Percentiles rank a stretch among this genome's conserved stretches.
Evolutionary conservation across 2,329 filamentous ascomycete species (phyloP).

Genomic region (Colletotrichum sp.): DNA sequence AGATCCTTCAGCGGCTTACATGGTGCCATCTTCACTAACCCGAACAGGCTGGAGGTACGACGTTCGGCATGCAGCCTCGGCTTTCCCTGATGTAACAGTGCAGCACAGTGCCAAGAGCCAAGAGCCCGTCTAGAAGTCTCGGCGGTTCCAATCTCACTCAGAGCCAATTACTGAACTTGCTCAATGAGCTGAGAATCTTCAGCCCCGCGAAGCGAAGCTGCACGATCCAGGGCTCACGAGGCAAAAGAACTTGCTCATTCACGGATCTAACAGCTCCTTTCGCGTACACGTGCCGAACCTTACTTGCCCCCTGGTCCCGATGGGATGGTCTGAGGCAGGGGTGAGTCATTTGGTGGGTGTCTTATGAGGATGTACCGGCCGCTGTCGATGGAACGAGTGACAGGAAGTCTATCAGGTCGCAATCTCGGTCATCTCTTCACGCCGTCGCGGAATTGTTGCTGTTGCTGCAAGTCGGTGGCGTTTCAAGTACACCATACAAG

Average conservation of each 20-base stretch:
- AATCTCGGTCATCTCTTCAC: background rate
- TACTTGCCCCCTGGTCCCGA: background rate
- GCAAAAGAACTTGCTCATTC: background rate
- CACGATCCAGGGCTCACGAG: fast-evolving
- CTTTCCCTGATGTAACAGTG: background rate
- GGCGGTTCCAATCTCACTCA: background rate
- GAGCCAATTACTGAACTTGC: background rate
- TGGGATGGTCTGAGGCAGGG: background rate
- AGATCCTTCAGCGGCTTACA: background rate
- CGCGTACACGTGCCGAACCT: background rate
- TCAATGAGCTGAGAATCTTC: background rate
- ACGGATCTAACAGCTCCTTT: background rate
- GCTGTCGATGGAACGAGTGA: background rate
- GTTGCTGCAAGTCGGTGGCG: background rate
- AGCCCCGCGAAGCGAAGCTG: background rate
- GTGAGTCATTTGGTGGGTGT: background rate
- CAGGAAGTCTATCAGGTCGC: background rate
- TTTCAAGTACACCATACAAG: background rate
- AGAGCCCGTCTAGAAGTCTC: background rate
- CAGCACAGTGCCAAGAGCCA: background rate
- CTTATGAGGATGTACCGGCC: background rate
- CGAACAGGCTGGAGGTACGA: background rate
- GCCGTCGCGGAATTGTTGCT: background rate
- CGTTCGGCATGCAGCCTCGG: background rate
- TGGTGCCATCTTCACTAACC: background rate